phyloP scores from a whole-genome alignment of 2,329 filamentous ascomycete species.

The Zelopaecilomyces penicillatus region DNA sequence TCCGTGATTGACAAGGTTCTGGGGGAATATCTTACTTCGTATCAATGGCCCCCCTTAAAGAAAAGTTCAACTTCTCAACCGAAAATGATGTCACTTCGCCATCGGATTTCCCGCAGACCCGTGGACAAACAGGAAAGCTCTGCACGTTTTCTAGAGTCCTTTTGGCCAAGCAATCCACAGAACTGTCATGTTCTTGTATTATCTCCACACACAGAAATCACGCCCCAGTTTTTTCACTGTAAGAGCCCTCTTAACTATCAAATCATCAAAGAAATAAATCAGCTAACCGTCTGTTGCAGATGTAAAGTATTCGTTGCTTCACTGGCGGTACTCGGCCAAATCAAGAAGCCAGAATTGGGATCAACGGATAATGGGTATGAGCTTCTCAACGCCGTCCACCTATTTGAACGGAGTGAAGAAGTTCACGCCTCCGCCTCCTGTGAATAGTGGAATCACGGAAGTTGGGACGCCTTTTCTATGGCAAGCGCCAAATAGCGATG shows the following conservation, averaged over 20 bases:
- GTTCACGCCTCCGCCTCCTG: constrained; percentile 39
- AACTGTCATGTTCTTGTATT: constrained; percentile 75
- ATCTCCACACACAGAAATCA: constrained; percentile 71
- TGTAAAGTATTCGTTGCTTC: constrained; percentile 67
- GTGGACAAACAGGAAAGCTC: constrained; percentile 63
- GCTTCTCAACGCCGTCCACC: constrained; percentile 62
- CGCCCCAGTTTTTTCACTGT: constrained; percentile 76
- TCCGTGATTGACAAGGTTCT: constrained; percentile 57
- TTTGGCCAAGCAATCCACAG: constrained; percentile 62
- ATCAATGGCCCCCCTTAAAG: constrained; percentile 55
- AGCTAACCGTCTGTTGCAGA: constrained; percentile 32
- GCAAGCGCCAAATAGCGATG: constrained; percentile 77
- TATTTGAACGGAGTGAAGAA: constrained; percentile 51
- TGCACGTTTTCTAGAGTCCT: constrained; percentile 72
- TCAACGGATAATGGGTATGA: constrained; percentile 63
- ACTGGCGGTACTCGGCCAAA: constrained; percentile 62
- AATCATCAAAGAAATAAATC: too few relatives aligned
- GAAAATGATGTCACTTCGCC: constrained; percentile 61
- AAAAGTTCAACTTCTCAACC: constrained; percentile 30
- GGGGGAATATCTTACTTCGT: constrained; percentile 51
- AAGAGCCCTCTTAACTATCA: constrained; percentile 15
- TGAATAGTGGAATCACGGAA: constrained; percentile 13
- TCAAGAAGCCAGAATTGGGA: constrained; percentile 37
- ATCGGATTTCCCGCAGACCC: constrained; percentile 56
- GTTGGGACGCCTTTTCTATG: constrained; percentile 61